Percentiles rank a stretch among this genome's conserved stretches.
Evolutionary conservation across 371 early-diverging fungal species (phyloP).

Genomic region (Mycotypha africana): DNA sequence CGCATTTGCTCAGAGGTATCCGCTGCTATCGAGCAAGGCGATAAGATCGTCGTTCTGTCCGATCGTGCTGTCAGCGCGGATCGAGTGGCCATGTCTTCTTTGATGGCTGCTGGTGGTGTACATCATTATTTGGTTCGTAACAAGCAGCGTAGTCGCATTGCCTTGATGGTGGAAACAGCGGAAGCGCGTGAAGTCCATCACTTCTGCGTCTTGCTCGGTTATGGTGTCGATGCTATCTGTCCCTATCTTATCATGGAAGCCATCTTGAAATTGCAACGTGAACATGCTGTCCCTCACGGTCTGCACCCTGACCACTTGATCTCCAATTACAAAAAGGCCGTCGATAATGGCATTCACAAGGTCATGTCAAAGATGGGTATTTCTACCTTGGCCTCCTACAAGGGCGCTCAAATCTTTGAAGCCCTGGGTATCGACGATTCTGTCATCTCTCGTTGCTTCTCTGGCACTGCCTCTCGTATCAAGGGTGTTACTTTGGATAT

Average conservation of each 20-base stretch:
- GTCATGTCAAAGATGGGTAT: slow-evolving; percentile 99
- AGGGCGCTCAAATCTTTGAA: slow-evolving; percentile 98
- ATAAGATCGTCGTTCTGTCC: slow-evolving; percentile 79
- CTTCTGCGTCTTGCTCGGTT: slow-evolving; percentile 92
- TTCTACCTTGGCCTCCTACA: slow-evolving; percentile 94
- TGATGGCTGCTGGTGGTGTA: slow-evolving; percentile 92
- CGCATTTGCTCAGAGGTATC: slow-evolving; percentile 82
- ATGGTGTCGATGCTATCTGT: slow-evolving; percentile 95
- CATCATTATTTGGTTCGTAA: slow-evolving; percentile 90
- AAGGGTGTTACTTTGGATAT: slow-evolving; percentile 86
- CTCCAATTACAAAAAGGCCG: slow-evolving; percentile 79
- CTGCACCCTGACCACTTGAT: slow-evolving; percentile 54
- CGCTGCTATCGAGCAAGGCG: slow-evolving; percentile 72
- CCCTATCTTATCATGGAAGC: slow-evolving; percentile 89
- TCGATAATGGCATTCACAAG: slow-evolving; percentile 91
- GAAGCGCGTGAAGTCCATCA: slow-evolving; percentile 98
- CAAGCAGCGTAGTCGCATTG: slow-evolving; percentile 85
- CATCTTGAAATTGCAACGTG: slow-evolving; percentile 84
- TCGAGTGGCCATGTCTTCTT: slow-evolving; percentile 81
- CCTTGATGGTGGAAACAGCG: slow-evolving; percentile 87
- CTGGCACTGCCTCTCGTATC: slow-evolving; percentile 93
- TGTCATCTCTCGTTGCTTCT: slow-evolving; percentile 87
- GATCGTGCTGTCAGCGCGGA: slow-evolving; percentile 66
- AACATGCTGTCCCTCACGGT: slow-evolving; percentile 57
- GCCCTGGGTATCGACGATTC: slow-evolving; percentile 88